Base-by-base conservation (phyloP, 257 asterid species). In the Solanum pennellii region DNA sequence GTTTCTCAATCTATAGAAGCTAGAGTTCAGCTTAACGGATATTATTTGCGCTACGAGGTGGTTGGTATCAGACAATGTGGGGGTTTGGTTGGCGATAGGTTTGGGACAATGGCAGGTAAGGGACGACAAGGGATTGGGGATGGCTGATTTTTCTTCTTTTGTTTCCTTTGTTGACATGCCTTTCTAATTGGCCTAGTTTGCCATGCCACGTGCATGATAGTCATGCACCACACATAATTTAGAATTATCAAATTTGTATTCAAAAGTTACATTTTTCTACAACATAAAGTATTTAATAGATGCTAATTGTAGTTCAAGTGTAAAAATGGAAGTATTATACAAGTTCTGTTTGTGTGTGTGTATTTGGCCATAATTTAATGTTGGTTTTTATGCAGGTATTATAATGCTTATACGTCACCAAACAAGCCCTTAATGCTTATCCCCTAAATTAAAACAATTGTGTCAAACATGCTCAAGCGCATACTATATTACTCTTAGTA, bases 11-110 rank as follows among this genome's bases (percentile, higher is more conserved):
- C 95, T 9, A 62, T 93, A 14, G 98, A 98, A 0, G 97, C 79
- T 1, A 88, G 98, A 71, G 88, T 94, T 41, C 98, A 96, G 91
- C 89, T 95, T 1, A 89, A 5, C 9, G 98, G 98, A 11, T 96
- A 98, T 85, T 91, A 92, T 13, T 3, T 92, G 25, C 88, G 91
- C 92, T 95, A 95, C 85, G 93, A 92, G 85, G 85, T 93, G 7
- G 29, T 92, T 12, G 96, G 89, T 94, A 93, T 86, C 62, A 83
- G 88, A 91, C 89, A 79, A 91, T 75, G 89, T 87, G 91, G 29
- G 84, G 37, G 0, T 21, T 66, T 23, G 29, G 29, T 7, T 2
- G 29, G 69, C 7, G 7, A 62, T 62, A 3, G 69, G 69, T 62
- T 62, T 62, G 69, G 69, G 69, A 62, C 3, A 1, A 12, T 62